phyloP scores from a whole-genome alignment of 345 rosid species.

The Salix udensis region DNA sequence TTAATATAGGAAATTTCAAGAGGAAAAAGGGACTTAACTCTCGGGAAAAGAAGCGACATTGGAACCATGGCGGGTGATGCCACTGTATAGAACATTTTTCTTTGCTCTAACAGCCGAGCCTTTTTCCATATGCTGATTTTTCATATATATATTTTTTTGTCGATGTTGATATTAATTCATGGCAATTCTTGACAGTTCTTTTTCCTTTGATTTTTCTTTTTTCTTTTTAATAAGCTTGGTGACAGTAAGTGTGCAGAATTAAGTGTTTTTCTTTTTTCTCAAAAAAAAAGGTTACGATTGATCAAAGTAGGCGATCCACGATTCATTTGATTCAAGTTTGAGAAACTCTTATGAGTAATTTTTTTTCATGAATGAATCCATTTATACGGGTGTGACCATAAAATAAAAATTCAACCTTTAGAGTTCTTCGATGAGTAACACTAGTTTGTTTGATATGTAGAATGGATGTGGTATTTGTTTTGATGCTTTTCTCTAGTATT shows the following conservation, averaged over 20 bases:
- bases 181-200: neutral
- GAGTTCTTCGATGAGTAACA: neutral
- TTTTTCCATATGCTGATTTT: neutral
- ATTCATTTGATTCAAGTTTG: neutral
- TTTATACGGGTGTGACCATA: neutral
- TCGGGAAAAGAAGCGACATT: conserved; percentile 14
- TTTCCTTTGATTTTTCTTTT: too few relatives aligned
- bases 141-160: too few relatives aligned
- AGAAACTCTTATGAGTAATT: neutral
- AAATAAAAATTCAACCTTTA: neutral
- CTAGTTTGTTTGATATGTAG: neutral
- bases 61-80: conserved; percentile 35
- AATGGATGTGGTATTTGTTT: neutral
- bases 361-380: neutral
- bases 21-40: conserved; percentile 20
- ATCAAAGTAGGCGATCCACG: neutral
- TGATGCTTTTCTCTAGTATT: neutral
- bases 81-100: neutral
- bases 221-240: neutral
- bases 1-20: conserved; percentile 16
- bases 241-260: neutral
- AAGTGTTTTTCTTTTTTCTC: neutral
- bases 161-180: neutral
- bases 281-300: neutral
- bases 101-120: neutral